Conservation (phyloP, 768 basidiomycete genomes). For the Dacryopinax spathularia region DNA sequence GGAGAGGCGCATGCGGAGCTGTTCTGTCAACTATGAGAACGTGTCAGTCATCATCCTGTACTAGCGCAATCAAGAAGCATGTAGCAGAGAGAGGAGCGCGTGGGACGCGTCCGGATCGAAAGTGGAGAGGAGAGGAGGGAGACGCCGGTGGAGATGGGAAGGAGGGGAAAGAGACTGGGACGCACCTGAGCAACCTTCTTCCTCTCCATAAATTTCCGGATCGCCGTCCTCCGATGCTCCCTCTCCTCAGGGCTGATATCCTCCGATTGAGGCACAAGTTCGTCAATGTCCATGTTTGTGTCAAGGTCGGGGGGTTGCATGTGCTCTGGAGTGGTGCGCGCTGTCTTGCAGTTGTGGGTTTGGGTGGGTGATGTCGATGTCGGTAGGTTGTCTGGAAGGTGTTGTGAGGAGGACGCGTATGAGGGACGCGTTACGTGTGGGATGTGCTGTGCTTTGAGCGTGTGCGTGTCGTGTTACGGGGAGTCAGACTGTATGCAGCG, state of each 20-base stretch:
- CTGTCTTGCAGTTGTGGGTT: too few relatives aligned
- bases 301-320: neutral
- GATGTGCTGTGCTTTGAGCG: too few relatives aligned
- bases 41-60: too few relatives aligned
- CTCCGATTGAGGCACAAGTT: neutral
- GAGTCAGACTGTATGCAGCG: too few relatives aligned
- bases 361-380: too few relatives aligned
- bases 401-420: neutral
- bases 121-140: too few relatives aligned
- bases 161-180: too few relatives aligned
- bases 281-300: neutral
- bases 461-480: too few relatives aligned
- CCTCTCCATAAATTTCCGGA: constrained; percentile 2
- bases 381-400: too few relatives aligned
- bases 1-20: constrained; percentile 2
- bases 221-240: neutral
- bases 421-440: neutral
- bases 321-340: too few relatives aligned
- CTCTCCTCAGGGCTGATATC: neutral
- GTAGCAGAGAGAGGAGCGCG: neutral
- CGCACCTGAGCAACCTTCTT: neutral
- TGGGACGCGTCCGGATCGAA: neutral
- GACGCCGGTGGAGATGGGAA: too few relatives aligned
- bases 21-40: neutral
- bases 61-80: too few relatives aligned